A percentile compares a stretch with the other conserved stretches of the same genome.
Evolutionary conservation across 164 flowering plant species (phyloP).

Genomic region (Cinnamomum chago): DNA sequence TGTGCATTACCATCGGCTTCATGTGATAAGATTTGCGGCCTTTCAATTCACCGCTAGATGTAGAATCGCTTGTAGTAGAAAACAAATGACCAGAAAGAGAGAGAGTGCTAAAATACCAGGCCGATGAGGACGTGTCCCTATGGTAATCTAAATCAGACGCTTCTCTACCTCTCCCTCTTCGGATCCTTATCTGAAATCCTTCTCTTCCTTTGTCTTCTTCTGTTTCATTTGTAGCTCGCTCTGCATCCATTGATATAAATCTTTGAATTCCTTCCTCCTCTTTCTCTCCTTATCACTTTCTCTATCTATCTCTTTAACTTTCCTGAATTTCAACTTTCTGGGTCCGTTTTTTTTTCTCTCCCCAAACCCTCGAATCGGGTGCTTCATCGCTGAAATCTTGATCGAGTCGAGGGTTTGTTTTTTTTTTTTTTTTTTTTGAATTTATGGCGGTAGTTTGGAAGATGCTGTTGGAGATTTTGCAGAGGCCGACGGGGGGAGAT

Average conservation of each 20-base stretch:
- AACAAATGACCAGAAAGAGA: neutral
- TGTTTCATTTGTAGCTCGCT: slow-evolving; percentile 1
- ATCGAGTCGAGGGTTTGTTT: slow-evolving; percentile 44
- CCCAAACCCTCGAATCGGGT: slow-evolving; percentile 31
- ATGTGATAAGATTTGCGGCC: neutral
- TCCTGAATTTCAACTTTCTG: neutral
- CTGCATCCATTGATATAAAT: slow-evolving; percentile 21
- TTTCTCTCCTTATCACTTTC: neutral
- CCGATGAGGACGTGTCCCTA: slow-evolving; percentile 26
- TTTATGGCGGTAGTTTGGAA: slow-evolving; percentile 41
- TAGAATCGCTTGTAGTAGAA: neutral
- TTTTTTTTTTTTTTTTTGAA: neutral
- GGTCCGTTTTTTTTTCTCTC: neutral
- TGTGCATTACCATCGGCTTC: neutral
- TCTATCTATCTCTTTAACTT: neutral
- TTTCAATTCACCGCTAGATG: neutral
- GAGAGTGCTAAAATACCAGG: neutral
- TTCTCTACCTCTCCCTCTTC: slow-evolving; percentile 36
- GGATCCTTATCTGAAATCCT: slow-evolving; percentile 35
- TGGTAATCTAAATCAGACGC: slow-evolving; percentile 32
- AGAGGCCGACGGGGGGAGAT: slow-evolving; percentile 39
- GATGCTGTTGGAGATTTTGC: slow-evolving; percentile 43
- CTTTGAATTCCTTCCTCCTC: slow-evolving; percentile 8
- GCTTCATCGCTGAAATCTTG: slow-evolving; percentile 24
- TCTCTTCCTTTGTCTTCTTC: slow-evolving; percentile 21